phyloP scores from a whole-genome alignment of 768 basidiomycete species.

The Hirschioporus abietinus region DNA sequence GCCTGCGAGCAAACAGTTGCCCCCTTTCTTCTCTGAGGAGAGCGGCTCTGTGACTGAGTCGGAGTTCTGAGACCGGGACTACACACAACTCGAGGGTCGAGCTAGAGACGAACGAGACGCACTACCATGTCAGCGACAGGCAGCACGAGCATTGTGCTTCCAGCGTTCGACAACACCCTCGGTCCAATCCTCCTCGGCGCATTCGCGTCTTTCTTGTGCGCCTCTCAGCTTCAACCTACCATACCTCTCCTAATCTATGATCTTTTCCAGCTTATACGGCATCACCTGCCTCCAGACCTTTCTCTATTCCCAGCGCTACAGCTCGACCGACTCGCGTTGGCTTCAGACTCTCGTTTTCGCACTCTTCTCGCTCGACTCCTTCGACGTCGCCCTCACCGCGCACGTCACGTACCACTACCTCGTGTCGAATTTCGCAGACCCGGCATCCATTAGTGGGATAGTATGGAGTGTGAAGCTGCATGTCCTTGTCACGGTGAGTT shows the following conservation, averaged over 20 bases:
- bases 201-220: neutral
- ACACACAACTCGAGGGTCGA: neutral
- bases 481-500: constrained; percentile 46
- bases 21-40: too few species aligned
- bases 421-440: constrained; percentile 49
- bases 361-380: constrained; percentile 38
- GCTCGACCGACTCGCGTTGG: neutral
- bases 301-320: constrained; percentile 10
- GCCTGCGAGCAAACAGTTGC: neutral
- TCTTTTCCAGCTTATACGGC: constrained; percentile 14
- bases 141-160: neutral
- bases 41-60: too few species aligned
- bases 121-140: neutral
- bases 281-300: constrained; percentile 15
- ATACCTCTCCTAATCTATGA: neutral
- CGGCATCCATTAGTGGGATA: constrained; percentile 34
- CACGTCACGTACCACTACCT: constrained; percentile 58
- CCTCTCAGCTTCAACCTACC: neutral
- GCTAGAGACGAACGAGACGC: neutral
- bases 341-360: neutral
- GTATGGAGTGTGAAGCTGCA: constrained; percentile 58
- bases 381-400: constrained; percentile 45
- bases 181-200: neutral
- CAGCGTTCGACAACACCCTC: neutral
- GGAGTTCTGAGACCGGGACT: too few species aligned